Percentiles rank a stretch among this genome's conserved stretches.
Evolutionary conservation across 1,139 yeast genomes (phyloP).

Genomic region (Entelexis paramagnoliae): DNA sequence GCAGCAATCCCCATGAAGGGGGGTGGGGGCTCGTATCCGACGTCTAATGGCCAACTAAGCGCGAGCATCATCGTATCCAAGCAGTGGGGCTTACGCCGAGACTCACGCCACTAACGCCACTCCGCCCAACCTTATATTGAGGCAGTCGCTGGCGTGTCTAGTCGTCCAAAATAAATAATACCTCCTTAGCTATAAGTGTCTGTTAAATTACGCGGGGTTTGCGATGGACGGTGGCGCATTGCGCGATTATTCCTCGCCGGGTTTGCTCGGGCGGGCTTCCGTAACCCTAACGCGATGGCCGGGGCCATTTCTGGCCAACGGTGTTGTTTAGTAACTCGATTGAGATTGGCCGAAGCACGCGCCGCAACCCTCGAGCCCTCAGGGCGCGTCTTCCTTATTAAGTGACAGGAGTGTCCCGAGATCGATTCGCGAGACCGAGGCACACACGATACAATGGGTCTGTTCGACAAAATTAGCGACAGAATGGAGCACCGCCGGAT

Average conservation of each 20-base stretch:
- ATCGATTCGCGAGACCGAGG: background rate
- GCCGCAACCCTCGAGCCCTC: slow-evolving; percentile 7
- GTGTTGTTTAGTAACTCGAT: slow-evolving; percentile 8
- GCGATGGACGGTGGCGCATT: no score
- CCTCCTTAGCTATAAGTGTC: no score
- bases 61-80: no score
- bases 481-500: slow-evolving; percentile 28
- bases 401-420: slow-evolving; percentile 3
- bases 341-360: background rate
- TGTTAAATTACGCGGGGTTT: no score
- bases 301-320: background rate
- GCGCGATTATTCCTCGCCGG: background rate
- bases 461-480: slow-evolving; percentile 19
- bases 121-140: no score
- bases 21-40: no score
- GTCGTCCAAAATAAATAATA: no score
- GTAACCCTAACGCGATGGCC: background rate
- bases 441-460: slow-evolving; percentile 13
- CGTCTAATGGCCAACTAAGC: no score
- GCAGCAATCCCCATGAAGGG: no score
- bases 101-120: no score
- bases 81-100: no score
- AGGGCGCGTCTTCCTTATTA: slow-evolving; percentile 5
- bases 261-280: background rate
- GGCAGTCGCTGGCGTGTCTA: no score